Conservation (phyloP, 805 yeast genomes). For the Isabelozyma rhagii region DNA sequence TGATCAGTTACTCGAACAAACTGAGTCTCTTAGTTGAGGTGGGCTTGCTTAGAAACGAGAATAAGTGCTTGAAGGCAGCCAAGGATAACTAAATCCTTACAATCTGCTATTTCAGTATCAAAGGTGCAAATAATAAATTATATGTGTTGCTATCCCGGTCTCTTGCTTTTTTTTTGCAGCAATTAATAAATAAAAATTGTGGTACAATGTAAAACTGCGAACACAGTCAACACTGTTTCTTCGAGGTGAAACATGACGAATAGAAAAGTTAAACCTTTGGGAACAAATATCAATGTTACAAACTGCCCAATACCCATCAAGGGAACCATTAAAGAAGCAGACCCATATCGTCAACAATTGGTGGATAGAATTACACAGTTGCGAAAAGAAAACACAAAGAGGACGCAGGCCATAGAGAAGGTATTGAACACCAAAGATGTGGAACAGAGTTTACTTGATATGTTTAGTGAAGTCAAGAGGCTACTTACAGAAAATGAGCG, state of each 20-base stretch:
- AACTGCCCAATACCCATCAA: neutral
- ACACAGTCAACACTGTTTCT: neutral
- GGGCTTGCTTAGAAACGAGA: constrained; percentile 52
- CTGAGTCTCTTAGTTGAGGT: constrained; percentile 68
- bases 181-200: neutral
- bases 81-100: no score
- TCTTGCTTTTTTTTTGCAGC: neutral
- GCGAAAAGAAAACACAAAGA: neutral
- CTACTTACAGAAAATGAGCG: neutral
- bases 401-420: neutral
- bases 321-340: neutral
- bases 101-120: no score
- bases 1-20: constrained; percentile 73
- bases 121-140: no score
- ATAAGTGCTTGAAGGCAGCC: neutral
- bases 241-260: neutral
- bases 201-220: neutral
- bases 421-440: neutral
- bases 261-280: neutral
- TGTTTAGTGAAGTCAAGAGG: neutral
- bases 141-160: neutral
- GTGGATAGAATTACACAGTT: neutral
- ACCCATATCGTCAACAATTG: no score
- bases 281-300: neutral
- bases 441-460: neutral